Conservation (phyloP, 306 rosid genomes). For the cucumber (Cucumis sativus) region Cucumber_9930_V3 NC_026657.2:352501-353000, state of each 20-base stretch:
- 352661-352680: constrained; percentile 43
- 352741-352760: neutral
- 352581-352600: neutral
- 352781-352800: constrained; percentile 42
- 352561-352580: constrained; percentile 12
- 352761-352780: neutral
- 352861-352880: constrained; percentile 46
- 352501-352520: neutral
- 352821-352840: constrained; percentile 74
- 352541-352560: constrained; percentile 68
- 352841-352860: constrained; percentile 54
- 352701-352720: constrained; percentile 62
- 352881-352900: constrained; percentile 31
- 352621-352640: constrained; percentile 14
- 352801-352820: constrained; percentile 40
- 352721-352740: constrained; percentile 45
- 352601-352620: neutral
- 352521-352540: constrained; percentile 42
- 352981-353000: neutral
- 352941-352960: neutral
- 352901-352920: neutral
- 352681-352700: constrained; percentile 43
- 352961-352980: neutral
- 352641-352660: constrained; percentile 76
- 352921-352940: neutral